Evolutionary conservation across 1,284 basidiomycete genomes (phyloP).

Genomic region (Sanghuangporus sanghuang): DNA sequence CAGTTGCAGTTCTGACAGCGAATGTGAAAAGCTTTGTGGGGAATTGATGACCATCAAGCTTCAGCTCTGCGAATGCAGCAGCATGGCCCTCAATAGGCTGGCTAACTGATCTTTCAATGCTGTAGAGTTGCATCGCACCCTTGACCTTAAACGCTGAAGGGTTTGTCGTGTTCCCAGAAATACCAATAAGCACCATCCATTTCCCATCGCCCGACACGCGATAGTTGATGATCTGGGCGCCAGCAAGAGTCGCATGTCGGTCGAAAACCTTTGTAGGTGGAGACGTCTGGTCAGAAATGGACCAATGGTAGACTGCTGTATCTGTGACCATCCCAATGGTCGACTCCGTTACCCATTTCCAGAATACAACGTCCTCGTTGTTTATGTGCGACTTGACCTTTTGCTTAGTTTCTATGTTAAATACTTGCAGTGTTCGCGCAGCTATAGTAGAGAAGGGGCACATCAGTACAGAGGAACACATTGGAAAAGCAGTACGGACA

Average conservation of each 20-base stretch:
- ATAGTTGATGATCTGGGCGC: constrained; percentile 99
- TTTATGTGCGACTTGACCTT: constrained; percentile 97
- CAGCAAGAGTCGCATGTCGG: constrained; percentile 90
- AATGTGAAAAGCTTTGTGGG: constrained; percentile 94
- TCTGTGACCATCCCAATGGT: constrained; percentile 97
- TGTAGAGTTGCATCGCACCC: constrained; percentile 95
- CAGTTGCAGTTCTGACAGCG: constrained; percentile 90
- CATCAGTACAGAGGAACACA: constrained; percentile 2
- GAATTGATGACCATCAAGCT: constrained; percentile 79
- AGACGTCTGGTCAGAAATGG: constrained; percentile 67
- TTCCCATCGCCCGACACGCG: constrained; percentile 90
- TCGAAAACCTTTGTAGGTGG: constrained; percentile 92
- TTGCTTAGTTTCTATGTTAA: constrained; percentile 96
- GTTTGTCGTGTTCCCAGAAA: constrained; percentile 89
- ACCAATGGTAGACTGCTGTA: constrained; percentile 93
- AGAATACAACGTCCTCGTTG: constrained; percentile 95
- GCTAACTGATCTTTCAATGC: constrained; percentile 87
- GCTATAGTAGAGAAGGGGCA: constrained; percentile 42
- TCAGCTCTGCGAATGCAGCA: constrained; percentile 91
- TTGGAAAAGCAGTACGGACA: constrained; percentile 42
- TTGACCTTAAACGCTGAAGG: constrained; percentile 97
- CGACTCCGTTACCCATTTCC: constrained; percentile 95
- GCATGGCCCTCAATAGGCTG: constrained; percentile 99
- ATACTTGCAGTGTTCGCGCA: constrained; percentile 92
- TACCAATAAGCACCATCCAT: constrained; percentile 96